These are phyloP conservation scores for Wallacemonas sp. DNA, from an alignment of 208 protist genomes.

Conservation along the genomic window DNA sequence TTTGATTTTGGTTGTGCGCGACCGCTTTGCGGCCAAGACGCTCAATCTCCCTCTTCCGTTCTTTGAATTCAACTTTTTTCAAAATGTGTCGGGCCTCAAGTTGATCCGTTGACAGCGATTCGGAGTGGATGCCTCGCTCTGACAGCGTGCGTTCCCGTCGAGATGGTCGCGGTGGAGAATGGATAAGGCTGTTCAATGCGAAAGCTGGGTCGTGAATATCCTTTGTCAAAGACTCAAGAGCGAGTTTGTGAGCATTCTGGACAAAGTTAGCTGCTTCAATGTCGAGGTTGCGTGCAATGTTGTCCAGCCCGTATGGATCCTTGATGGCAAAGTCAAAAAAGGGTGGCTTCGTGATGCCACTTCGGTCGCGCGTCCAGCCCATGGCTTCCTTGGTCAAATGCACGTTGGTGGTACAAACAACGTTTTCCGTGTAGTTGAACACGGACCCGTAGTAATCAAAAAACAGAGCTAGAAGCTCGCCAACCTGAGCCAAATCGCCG, in stretches of 20 bases:
- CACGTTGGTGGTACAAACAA: constrained; percentile 84
- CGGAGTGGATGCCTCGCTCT: constrained; percentile 71
- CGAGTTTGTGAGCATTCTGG: constrained; percentile 42
- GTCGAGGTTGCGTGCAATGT: constrained; percentile 87
- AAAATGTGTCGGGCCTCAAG: constrained; percentile 77
- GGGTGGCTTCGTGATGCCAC: constrained; percentile 50
- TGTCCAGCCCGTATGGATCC: constrained; percentile 89
- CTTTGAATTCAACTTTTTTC: constrained; percentile 77
- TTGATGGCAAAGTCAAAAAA: constrained; percentile 91
- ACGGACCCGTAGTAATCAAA: constrained; percentile 84
- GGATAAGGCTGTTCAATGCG: constrained; percentile 44
- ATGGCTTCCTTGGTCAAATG: constrained; percentile 71
- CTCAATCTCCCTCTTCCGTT: constrained; percentile 71
- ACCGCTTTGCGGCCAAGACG: constrained; percentile 58
- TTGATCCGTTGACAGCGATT: constrained; percentile 59
- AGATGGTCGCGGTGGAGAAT: constrained; percentile 43
- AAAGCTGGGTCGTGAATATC: constrained; percentile 55
- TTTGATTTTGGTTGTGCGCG: constrained; percentile 63
- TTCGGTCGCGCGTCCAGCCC: constrained; percentile 62
- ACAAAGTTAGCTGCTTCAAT: constrained; percentile 57
- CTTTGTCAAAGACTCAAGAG: constrained; percentile 38
- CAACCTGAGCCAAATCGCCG: constrained; percentile 58
- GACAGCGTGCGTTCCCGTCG: constrained; percentile 46
- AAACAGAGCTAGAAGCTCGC: constrained; percentile 76
- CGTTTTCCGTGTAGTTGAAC: constrained; percentile 78